phyloP scores from a whole-genome alignment of 352 stramenopile genomes.

The Phytophthora uliginosa region DNA sequence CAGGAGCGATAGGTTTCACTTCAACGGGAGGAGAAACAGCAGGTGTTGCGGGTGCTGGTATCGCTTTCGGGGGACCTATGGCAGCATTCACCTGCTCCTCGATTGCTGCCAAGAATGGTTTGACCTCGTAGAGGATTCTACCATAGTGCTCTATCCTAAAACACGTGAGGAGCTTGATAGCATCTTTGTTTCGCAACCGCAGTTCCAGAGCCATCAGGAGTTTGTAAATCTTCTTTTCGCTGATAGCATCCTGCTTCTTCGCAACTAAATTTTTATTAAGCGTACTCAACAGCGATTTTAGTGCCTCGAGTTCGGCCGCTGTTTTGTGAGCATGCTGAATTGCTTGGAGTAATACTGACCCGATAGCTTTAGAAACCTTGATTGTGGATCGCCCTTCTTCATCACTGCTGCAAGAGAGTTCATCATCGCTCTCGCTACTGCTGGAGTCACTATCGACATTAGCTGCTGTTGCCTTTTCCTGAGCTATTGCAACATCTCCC shows the following conservation, averaged over 20 bases:
- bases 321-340: slow-evolving; percentile 52
- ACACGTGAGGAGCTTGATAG: slow-evolving; percentile 50
- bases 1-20: slow-evolving; percentile 31
- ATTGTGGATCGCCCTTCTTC: slow-evolving; percentile 45
- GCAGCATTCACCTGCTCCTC: slow-evolving; percentile 40
- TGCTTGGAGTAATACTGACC: slow-evolving; percentile 38
- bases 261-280: slow-evolving; percentile 29
- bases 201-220: slow-evolving; percentile 54
- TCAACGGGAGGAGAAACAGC: slow-evolving; percentile 25
- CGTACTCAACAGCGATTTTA: slow-evolving; percentile 36
- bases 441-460: slow-evolving; percentile 29
- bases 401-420: slow-evolving; percentile 41
- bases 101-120: slow-evolving; percentile 37
- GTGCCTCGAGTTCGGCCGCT: slow-evolving; percentile 44
- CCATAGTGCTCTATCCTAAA: slow-evolving; percentile 43
- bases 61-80: slow-evolving; percentile 29
- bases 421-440: slow-evolving; percentile 48
- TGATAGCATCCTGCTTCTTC: slow-evolving; percentile 43
- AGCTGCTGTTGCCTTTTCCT: slow-evolving; percentile 25
- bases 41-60: slow-evolving; percentile 1
- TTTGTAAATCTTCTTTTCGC: slow-evolving; percentile 76
- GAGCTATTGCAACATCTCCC: slow-evolving; percentile 50
- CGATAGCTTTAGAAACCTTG: slow-evolving; percentile 38
- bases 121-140: slow-evolving; percentile 43
- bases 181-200: slow-evolving; percentile 63